phyloP scores from a whole-genome alignment of 1,284 basidiomycete genomes.

The Cutaneotrichosporon spelunceum region DNA sequence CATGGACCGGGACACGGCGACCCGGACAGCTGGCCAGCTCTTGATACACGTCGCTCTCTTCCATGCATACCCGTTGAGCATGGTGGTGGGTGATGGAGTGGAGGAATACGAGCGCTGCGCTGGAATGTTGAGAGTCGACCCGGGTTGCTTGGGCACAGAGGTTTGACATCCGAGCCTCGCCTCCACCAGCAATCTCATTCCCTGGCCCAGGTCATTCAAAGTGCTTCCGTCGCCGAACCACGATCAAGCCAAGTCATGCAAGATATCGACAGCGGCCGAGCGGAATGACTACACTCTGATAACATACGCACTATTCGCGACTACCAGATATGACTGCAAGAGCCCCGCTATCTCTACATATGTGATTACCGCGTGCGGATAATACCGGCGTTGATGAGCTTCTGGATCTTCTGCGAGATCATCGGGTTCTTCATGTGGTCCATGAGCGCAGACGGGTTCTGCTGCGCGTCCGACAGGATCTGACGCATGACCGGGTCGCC shows the following conservation, averaged over 20 bases:
- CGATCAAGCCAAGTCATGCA: too few relatives aligned
- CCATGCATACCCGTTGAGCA: not conserved
- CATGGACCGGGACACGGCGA: not conserved
- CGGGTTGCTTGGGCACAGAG: not conserved
- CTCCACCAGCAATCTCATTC: too few relatives aligned
- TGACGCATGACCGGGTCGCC: slow-evolving; percentile 69
- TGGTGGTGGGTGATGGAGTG: not conserved
- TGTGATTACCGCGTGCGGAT: slow-evolving; percentile 56
- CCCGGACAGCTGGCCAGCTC: not conserved
- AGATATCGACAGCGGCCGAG: too few relatives aligned
- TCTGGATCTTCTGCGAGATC: slow-evolving; percentile 56
- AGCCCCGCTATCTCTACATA: not conserved
- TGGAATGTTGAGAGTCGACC: not conserved
- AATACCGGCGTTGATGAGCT: slow-evolving; percentile 89
- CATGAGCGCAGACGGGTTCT: slow-evolving; percentile 81
- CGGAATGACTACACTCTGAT: slow-evolving; percentile 2
- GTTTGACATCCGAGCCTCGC: too few relatives aligned
- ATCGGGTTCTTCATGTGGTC: slow-evolving; percentile 96
- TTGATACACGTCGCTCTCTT: not conserved
- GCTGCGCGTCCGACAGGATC: slow-evolving; percentile 92
- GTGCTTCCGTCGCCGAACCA: too few relatives aligned
- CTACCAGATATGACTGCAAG: not conserved
- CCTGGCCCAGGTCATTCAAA: too few relatives aligned
- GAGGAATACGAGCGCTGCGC: not conserved
- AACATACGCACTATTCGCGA: not conserved